These are phyloP conservation scores for Metschnikowia orientalis DNA, from an alignment of 805 yeast species.

Conservation along the genomic window DNA sequence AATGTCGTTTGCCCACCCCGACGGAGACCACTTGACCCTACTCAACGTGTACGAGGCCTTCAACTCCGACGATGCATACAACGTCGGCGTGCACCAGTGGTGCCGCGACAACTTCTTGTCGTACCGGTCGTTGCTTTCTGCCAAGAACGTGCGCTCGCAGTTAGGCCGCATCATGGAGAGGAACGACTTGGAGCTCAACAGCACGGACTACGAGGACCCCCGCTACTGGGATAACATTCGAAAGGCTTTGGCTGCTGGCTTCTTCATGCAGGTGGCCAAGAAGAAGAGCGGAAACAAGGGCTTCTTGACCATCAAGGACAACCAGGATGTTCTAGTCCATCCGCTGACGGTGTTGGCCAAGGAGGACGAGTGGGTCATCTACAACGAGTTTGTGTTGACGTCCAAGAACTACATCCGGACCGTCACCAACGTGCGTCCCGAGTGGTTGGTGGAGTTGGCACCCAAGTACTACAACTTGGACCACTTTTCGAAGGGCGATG, in stretches of 20 bases:
- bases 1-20: conserved; percentile 81
- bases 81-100: conserved; percentile 72
- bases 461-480: conserved; percentile 65
- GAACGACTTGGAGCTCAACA: conserved; percentile 65
- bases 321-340: conserved; percentile 91
- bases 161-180: conserved; percentile 78
- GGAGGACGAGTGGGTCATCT: conserved; percentile 89
- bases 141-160: conserved; percentile 84
- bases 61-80: conserved; percentile 66
- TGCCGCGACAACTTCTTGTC: conserved; percentile 87
- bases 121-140: conserved; percentile 76
- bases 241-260: conserved; percentile 86
- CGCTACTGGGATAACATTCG: conserved; percentile 72
- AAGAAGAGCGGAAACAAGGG: conserved; percentile 72
- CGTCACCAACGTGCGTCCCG: conserved; percentile 85
- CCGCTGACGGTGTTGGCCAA: conserved; percentile 89
- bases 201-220: conserved; percentile 57
- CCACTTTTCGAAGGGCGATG: conserved; percentile 67
- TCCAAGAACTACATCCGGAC: conserved; percentile 92
- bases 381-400: conserved; percentile 93
- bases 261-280: conserved; percentile 97
- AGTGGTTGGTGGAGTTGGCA: conserved; percentile 83
- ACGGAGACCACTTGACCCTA: conserved; percentile 91
- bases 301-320: conserved; percentile 90
- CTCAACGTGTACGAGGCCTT: conserved; percentile 86